Base-by-base conservation (phyloP, 2,329 filamentous ascomycete species). In the Claviceps sp. region DNA sequence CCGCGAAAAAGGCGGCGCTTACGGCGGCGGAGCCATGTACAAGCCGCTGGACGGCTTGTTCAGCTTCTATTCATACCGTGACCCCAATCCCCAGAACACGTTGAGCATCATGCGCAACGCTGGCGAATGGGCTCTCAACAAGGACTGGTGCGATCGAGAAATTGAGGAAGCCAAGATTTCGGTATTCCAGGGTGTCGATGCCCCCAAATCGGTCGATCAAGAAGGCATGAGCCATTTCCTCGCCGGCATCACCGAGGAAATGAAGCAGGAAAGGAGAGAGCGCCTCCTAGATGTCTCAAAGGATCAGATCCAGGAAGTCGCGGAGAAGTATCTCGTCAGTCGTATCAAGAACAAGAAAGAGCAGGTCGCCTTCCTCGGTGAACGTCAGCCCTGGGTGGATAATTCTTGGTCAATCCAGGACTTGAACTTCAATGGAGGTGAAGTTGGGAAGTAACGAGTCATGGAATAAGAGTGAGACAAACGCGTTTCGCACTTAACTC, bases 151-250 rank as follows among this genome's bases (percentile, higher is more conserved):
- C 1, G 81, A 85, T 24, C 81, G 84, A 40, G 90, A 98, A 63
- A 74, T 98, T 2, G 91, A 97, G 63, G 93, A 98, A 67, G 93
- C 93, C 56, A 98, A 98, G 71, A 80, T 98, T 41, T 89, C 87
- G 30, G 85, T 95, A 13, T 98, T 98, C 75, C 90, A 98, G 68
- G 76, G 79, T 38, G 79, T 96, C 9, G 93, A 98, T 67, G 91
- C 91, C 11, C 93, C 93, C 1, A 78, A 84, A 59, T 85, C 87
- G 41, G 89, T 97, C 22, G 93, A 86, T 64, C 77, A 86, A 49
- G 91, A 97, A 66, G 93, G 91, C 38, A 87, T 95, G 81, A 77
- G 79, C 44, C 77, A 83, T 51, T 98, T 98, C 69, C 72, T 95
- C 62, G 86, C 82, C 34, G 89, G 89, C 13, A 77, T 98, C 38